Evolutionary conservation across 2,329 filamentous ascomycete genomes (phyloP).

Genomic region (Cryoendolithus antarcticus): DNA sequence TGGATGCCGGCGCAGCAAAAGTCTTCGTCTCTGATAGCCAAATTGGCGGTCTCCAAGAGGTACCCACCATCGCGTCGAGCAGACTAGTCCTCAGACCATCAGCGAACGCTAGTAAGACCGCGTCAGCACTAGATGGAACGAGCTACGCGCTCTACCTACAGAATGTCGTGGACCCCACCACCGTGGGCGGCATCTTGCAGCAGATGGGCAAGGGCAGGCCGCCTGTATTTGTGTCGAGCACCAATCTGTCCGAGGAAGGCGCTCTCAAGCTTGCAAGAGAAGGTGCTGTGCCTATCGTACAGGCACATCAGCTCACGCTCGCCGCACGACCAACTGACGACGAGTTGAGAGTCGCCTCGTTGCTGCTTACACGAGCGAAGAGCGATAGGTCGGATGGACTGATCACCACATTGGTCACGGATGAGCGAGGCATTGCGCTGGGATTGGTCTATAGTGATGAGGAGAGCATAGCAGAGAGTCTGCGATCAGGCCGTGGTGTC

Average conservation of each 20-base stretch:
- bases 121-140: constrained; percentile 31
- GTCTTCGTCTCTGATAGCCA: constrained; percentile 68
- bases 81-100: constrained; percentile 40
- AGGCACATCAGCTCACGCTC: constrained; percentile 57
- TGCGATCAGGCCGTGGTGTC: constrained; percentile 70
- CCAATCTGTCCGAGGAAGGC: constrained; percentile 26
- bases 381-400: constrained; percentile 76
- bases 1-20: constrained; percentile 74
- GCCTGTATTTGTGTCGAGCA: constrained; percentile 39
- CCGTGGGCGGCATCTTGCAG: constrained; percentile 36
- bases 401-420: constrained; percentile 79
- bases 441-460: constrained; percentile 91
- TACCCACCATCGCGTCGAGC: constrained; percentile 41
- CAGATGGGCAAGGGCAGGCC: constrained; percentile 38
- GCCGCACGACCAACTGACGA: constrained; percentile 46
- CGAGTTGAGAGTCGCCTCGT: constrained; percentile 52
- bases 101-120: constrained; percentile 33
- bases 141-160: constrained; percentile 34
- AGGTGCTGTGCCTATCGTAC: constrained; percentile 56
- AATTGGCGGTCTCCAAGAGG: constrained; percentile 42
- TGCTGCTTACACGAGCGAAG: constrained; percentile 63
- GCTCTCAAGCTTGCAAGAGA: constrained; percentile 31
- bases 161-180: constrained; percentile 24
- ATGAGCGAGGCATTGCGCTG: constrained; percentile 71
- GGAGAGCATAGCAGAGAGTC: constrained; percentile 76